Evolutionary conservation across 768 basidiomycete species (phyloP), one percentile per base, ranked within the genome.

Genomic region (Amanita pallidorosea): DNA sequence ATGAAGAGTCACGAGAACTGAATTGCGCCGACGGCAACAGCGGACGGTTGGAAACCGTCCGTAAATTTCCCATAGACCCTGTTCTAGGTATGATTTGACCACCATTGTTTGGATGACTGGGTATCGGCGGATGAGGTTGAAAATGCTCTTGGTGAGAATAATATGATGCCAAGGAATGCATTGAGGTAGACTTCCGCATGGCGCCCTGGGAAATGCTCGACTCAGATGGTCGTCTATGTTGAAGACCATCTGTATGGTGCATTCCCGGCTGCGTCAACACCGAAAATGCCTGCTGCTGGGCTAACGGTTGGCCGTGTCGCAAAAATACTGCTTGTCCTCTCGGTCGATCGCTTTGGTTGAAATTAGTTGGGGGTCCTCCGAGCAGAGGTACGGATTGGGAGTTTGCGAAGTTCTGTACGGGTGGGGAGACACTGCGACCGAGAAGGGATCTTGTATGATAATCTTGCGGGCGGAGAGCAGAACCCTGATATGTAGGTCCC

Each of bases 11-110:
- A 40, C 78, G 73, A 50, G 76, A 70, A 51, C 70, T 70, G 47
- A 75, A 57, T 54, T 81, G 76, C 20, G 77, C 75, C 11, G 85
- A 86, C 17, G 87, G 86, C 15, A 83, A 66, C 53, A 86, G 57
- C 13, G 79, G 70, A 25, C 79, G 77, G 9, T 72, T 67, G 45
- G 70, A 72, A 7, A 74, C 70, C 43, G 66, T 66, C 55, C 67
- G 67, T 44, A 74, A 51, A 54, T 61, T 66, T 41, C 65, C 65
- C 44, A 66, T 63, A 45, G 74, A 71, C 33, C 64, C 66, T 49
- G 64, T 73, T 49, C 70, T 64, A 1, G 70, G 65, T 12, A 68
- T 60, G 51, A 58, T 56, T 17, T 58, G 58, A 49, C 60, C 57
- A 20, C 37, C 52, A 45, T 61, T 60, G n/a, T 62, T 57, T 25